Evolutionary conservation across 352 stramenopile species (phyloP).

Genomic region (Phytophthora sp.): DNA sequence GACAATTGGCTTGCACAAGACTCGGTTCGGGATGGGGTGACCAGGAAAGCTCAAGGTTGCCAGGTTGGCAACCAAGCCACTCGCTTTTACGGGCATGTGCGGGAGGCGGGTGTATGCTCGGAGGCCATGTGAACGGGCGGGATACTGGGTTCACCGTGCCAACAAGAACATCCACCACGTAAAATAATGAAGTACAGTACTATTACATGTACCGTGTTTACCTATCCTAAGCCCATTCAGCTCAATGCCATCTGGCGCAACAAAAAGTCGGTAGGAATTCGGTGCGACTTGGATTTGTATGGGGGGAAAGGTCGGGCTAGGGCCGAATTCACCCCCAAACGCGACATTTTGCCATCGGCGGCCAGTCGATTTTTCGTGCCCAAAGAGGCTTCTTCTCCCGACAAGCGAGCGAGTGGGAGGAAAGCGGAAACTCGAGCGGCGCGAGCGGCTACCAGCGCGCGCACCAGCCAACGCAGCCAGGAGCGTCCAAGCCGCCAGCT

Average conservation of each 20-base stretch:
- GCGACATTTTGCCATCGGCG: conserved; percentile 24
- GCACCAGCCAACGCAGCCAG: not conserved
- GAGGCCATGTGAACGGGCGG: not conserved
- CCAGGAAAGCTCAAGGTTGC: conserved; percentile 21
- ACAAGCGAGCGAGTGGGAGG: conserved; percentile 26
- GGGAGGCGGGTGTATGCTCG: conserved; percentile 21
- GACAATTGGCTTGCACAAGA: conserved; percentile 27
- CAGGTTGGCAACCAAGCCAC: conserved; percentile 5
- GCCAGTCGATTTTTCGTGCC: conserved; percentile 17
- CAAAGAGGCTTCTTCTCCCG: conserved; percentile 38
- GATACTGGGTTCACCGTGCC: too few relatives aligned
- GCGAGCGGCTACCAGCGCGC: conserved; percentile 8
- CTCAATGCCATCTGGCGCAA: not conserved
- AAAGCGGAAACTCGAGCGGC: conserved; percentile 16
- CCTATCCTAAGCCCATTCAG: too few relatives aligned
- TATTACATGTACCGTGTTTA: too few relatives aligned
- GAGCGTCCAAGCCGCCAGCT: not conserved
- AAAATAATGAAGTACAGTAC: too few relatives aligned
- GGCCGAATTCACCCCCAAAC: conserved; percentile 17
- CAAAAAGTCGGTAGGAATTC: conserved; percentile 32
- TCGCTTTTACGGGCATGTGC: conserved; percentile 32
- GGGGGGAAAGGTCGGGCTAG: conserved; percentile 25
- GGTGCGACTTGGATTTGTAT: conserved; percentile 35
- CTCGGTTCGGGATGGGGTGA: conserved; percentile 33
- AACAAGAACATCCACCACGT: too few relatives aligned